Base-by-base conservation (phyloP, 1,284 basidiomycete species). In the Malassezia nana region DNA sequence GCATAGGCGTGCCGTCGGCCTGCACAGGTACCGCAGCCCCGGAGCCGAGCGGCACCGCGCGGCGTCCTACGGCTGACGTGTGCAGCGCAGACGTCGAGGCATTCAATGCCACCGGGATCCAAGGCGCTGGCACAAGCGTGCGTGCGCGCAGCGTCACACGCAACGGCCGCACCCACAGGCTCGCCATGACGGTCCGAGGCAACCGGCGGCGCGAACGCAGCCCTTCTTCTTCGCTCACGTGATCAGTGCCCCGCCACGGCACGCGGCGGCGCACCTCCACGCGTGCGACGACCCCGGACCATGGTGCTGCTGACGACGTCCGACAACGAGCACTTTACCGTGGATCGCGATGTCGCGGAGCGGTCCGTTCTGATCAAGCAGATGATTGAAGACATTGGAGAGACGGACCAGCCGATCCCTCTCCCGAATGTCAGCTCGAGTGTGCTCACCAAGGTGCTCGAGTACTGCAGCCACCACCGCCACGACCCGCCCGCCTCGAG, bases 391-490 rank as follows among this genome's bases (percentile, higher is more conserved):
- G 67, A 74, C 42, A 64, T 74, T 30, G 69, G 66, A 47, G 69
- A 69, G 52, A 61, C 64, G 24, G 77, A 79, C 56, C 84, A 87
- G 72, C 83, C 89, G 52, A 98, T 98, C 74, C 94, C 94, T 46
- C 79, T 99, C 9, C 90, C 91, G 57, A 98, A 96, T 75, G 94
- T 99, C 15, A 89, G 90, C 8, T 88, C 91, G 6, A 87, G 85
- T 63, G 94, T 99, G 6, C 78, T 99, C 74, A 91, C 89, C 80
- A 99, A 98, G 85, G 90, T 98, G 52, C 81, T 99, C 43, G 94
- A 99, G 75, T 99, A 95, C 81, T 98, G 94, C 81, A 90, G 95
- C 70, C 90, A 98, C 78, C 94, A 99, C 78, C 86, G 89, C 64
- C 84, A 85, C 69, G 94, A 99, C 76, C 89, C 91, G 25, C 82